Evolutionary conservation across 495 filamentous ascomycete species (phyloP).

Genomic region (Clavariopsis aquatica): DNA sequence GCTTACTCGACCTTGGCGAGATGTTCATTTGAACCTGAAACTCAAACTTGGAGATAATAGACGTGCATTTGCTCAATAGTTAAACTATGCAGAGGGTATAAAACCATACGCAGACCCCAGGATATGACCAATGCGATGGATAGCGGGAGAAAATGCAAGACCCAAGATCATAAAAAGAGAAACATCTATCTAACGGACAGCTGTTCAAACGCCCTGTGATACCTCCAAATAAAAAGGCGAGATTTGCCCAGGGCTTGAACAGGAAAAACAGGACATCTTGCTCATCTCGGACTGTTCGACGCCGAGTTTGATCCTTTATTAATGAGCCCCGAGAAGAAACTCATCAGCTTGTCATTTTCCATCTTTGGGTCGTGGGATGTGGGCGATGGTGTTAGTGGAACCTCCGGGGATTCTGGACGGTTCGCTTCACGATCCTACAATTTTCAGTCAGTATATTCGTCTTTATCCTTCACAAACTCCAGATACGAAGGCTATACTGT

Average conservation of each 20-base stretch:
- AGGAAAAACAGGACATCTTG: not conserved
- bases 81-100: conserved; percentile 31
- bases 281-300: conserved; percentile 19
- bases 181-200: not conserved
- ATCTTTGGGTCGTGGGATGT: conserved; percentile 55
- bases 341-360: conserved; percentile 66
- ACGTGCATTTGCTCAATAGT: not conserved
- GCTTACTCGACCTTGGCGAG: not conserved
- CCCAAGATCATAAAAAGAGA: not conserved
- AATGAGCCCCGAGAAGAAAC: conserved; percentile 67
- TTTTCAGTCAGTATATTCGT: conserved; percentile 37
- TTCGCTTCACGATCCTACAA: conserved; percentile 58
- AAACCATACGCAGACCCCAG: conserved; percentile 23
- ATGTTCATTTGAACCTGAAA: not conserved
- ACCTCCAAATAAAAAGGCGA: too few relatives aligned
- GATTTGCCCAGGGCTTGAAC: too few relatives aligned
- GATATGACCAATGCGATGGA: not conserved
- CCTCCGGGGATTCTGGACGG: conserved; percentile 49
- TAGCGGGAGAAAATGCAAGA: not conserved
- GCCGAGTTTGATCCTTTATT: conserved; percentile 48
- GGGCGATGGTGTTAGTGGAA: conserved; percentile 38
- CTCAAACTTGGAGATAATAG: not conserved
- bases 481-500: too few relatives aligned
- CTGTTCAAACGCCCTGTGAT: not conserved
- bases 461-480: not conserved